These are phyloP conservation scores for Circinella umbellata DNA, from an alignment of 371 early-diverging fungal genomes.

Conservation along the genomic window DNA sequence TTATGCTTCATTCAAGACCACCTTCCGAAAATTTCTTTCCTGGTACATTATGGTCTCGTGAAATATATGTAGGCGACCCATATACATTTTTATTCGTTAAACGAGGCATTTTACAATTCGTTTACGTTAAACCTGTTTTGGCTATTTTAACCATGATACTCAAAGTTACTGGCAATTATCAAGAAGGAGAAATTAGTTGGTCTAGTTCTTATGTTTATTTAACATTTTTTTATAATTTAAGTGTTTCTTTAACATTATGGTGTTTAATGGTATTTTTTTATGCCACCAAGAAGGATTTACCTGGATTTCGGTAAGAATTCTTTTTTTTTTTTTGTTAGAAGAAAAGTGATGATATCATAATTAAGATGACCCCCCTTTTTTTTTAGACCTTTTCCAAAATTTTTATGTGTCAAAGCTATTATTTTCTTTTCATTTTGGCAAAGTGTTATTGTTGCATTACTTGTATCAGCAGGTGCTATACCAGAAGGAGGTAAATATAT, in stretches of 20 bases:
- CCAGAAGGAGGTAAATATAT: constrained; percentile 55
- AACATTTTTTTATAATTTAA: constrained; percentile 84
- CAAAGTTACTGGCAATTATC: constrained; percentile 74
- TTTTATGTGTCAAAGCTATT: constrained; percentile 92
- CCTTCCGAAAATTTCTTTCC: constrained; percentile 88
- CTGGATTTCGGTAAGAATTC: constrained; percentile 69
- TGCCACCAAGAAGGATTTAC: constrained; percentile 82
- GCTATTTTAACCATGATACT: constrained; percentile 82
- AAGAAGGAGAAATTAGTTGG: constrained; percentile 81
- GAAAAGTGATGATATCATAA: too few species aligned
- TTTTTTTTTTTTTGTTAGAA: too few species aligned
- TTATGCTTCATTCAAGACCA: constrained; percentile 76
- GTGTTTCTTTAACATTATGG: constrained; percentile 85
- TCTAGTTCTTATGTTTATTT: constrained; percentile 82
- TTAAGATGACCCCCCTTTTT: background rate
- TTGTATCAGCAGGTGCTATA: constrained; percentile 78
- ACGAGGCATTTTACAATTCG: constrained; percentile 93
- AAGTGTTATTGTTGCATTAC: constrained; percentile 83
- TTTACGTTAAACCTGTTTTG: constrained; percentile 86
- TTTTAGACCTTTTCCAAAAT: constrained; percentile 88
- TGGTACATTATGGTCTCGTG: constrained; percentile 71
- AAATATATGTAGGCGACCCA: constrained; percentile 91
- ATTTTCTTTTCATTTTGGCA: constrained; percentile 98
- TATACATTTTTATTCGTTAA: constrained; percentile 87
- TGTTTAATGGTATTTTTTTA: constrained; percentile 89